phyloP scores from a whole-genome alignment of 805 yeast genomes.

The Suhomyces sp. region DNA sequence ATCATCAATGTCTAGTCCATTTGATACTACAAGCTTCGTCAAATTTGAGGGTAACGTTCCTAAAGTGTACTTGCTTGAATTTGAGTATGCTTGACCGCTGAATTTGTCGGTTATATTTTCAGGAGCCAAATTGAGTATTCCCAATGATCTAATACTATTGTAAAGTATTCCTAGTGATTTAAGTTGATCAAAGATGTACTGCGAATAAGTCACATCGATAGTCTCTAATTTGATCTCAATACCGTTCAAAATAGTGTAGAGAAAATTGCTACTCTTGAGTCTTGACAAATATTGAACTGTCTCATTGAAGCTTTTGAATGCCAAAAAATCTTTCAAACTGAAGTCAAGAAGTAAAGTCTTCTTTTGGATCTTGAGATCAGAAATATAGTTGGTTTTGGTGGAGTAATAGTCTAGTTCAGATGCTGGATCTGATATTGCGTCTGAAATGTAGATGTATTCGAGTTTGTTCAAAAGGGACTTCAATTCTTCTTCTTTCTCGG shows the following conservation, averaged over 20 bases:
- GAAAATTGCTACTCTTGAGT: neutral
- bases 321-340: slow-evolving; percentile 1
- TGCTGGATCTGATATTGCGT: slow-evolving; percentile 1
- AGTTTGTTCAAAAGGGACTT: neutral
- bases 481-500: neutral
- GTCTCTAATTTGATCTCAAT: slow-evolving; percentile 7
- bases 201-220: slow-evolving; percentile 1
- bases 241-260: slow-evolving; percentile 1
- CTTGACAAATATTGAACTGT: slow-evolving; percentile 1
- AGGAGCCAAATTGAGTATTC: slow-evolving; percentile 3
- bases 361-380: neutral
- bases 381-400: neutral
- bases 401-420: neutral
- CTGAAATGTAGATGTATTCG: slow-evolving; percentile 4
- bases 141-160: slow-evolving; percentile 5
- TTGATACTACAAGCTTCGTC: slow-evolving; percentile 6
- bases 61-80: neutral
- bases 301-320: slow-evolving; percentile 3
- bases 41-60: slow-evolving; percentile 5
- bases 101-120: neutral
- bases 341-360: slow-evolving; percentile 6
- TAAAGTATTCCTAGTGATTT: slow-evolving; percentile 3
- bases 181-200: slow-evolving; percentile 2
- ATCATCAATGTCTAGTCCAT: slow-evolving; percentile 10
- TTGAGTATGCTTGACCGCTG: neutral